phyloP scores from a whole-genome alignment of 768 basidiomycete species.

The Calocybe indica region DNA sequence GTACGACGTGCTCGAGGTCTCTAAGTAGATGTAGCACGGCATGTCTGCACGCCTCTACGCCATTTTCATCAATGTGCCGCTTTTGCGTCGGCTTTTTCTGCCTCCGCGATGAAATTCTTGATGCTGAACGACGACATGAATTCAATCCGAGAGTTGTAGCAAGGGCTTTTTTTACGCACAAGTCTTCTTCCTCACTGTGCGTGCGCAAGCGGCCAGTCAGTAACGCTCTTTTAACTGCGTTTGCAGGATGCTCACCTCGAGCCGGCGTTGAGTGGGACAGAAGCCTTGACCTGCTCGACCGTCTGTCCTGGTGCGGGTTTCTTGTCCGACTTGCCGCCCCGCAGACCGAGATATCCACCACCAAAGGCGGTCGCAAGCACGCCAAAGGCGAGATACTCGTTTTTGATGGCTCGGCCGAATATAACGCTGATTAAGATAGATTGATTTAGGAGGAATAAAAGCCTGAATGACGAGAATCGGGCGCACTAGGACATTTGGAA shows the following conservation, averaged over 20 bases:
- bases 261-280: slow-evolving; percentile 57
- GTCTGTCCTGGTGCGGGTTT: slow-evolving; percentile 34
- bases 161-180: slow-evolving; percentile 45
- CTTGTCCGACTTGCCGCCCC: slow-evolving; percentile 49
- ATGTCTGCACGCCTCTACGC: not conserved
- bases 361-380: slow-evolving; percentile 55
- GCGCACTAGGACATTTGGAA: slow-evolving; percentile 15
- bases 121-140: slow-evolving; percentile 54
- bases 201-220: slow-evolving; percentile 9
- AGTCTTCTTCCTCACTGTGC: slow-evolving; percentile 76
- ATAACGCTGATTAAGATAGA: slow-evolving; percentile 45
- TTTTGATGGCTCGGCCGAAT: slow-evolving; percentile 74
- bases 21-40: slow-evolving; percentile 2
- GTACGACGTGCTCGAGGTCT: not conserved
- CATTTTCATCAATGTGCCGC: not conserved
- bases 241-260: slow-evolving; percentile 51
- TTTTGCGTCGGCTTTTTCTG: slow-evolving; percentile 66
- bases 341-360: slow-evolving; percentile 44
- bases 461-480: not conserved
- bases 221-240: not conserved
- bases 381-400: slow-evolving; percentile 72
- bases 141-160: slow-evolving; percentile 15
- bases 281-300: slow-evolving; percentile 55
- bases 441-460: not conserved
- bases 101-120: slow-evolving; percentile 73